phyloP scores from a whole-genome alignment of 768 basidiomycete species.

The Calocybe indica region DNA sequence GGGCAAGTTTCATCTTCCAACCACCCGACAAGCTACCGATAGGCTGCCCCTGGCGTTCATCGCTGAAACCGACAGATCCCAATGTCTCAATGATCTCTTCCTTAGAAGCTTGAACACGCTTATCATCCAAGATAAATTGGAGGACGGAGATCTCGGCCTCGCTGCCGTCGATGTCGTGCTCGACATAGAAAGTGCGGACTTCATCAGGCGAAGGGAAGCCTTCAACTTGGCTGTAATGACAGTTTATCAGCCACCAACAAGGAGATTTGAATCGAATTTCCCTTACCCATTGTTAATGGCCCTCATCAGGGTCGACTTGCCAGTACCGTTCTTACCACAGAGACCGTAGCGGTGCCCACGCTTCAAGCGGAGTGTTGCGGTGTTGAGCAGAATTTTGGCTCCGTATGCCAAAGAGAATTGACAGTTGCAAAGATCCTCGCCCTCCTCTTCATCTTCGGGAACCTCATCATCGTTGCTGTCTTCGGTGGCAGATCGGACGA shows the following conservation, averaged over 20 bases:
- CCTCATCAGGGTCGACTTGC: conserved; percentile 93
- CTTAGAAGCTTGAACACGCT: conserved; percentile 67
- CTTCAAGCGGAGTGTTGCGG: conserved; percentile 93
- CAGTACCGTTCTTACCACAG: conserved; percentile 97
- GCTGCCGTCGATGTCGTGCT: conserved; percentile 97
- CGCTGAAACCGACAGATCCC: conserved; percentile 87
- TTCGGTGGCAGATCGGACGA: conserved; percentile 82
- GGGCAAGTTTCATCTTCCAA: conserved; percentile 99
- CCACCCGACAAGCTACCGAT: conserved; percentile 94
- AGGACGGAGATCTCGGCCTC: conserved; percentile 90
- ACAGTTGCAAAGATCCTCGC: conserved; percentile 98
- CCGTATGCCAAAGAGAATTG: conserved; percentile 98
- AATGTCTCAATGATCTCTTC: conserved; percentile 77
- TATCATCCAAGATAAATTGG: conserved; percentile 81
- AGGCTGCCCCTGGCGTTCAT: conserved; percentile 76
- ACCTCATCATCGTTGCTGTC: conserved; percentile 63
- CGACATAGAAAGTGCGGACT: conserved; percentile 98
- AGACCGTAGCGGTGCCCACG: conserved; percentile 98
- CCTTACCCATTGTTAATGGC: conserved; percentile 80
- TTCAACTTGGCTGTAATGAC: conserved; percentile 70
- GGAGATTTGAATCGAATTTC: not conserved
- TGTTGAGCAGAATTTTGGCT: conserved; percentile 98
- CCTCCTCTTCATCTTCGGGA: conserved; percentile 90
- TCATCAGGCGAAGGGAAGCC: conserved; percentile 97
- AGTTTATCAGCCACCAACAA: conserved; percentile 22